phyloP scores from a whole-genome alignment of 208 protist genomes.

The Wallacemonas sp. region DNA sequence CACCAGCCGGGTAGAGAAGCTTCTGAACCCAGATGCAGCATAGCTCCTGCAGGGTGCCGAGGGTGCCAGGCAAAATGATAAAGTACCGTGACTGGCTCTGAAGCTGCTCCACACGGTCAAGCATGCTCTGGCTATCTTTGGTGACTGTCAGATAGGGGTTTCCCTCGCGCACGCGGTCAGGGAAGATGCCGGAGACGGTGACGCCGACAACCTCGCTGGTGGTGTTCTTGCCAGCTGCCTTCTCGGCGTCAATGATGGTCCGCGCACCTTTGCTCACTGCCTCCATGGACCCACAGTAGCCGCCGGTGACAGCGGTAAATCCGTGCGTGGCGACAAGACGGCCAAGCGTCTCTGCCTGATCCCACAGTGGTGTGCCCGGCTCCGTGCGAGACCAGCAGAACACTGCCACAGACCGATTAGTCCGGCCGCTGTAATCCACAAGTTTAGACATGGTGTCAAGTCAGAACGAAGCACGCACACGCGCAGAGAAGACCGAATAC shows the following conservation, averaged over 20 bases:
- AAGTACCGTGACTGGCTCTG: slow-evolving; percentile 59
- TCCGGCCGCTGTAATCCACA: slow-evolving; percentile 35
- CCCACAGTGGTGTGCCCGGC: slow-evolving; percentile 37
- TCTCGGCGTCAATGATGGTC: slow-evolving; percentile 20
- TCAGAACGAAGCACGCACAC: background rate
- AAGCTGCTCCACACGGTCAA: slow-evolving; percentile 63
- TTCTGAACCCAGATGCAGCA: slow-evolving; percentile 56
- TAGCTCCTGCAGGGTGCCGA: slow-evolving; percentile 70
- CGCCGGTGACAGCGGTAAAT: slow-evolving; percentile 60
- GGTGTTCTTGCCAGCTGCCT: background rate
- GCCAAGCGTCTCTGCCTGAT: slow-evolving; percentile 45
- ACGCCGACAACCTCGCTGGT: slow-evolving; percentile 54
- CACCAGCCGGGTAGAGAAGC: slow-evolving; percentile 26
- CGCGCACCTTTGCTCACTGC: slow-evolving; percentile 65
- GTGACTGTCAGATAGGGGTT: slow-evolving; percentile 58
- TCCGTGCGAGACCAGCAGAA: slow-evolving; percentile 68
- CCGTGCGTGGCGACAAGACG: slow-evolving; percentile 33
- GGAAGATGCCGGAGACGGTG: slow-evolving; percentile 46
- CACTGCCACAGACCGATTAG: slow-evolving; percentile 40
- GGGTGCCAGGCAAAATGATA: slow-evolving; percentile 57
- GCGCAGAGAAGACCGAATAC: too few relatives aligned
- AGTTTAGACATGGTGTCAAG: slow-evolving; percentile 14
- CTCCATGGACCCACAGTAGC: slow-evolving; percentile 80
- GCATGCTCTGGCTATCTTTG: slow-evolving; percentile 35
- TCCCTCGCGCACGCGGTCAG: slow-evolving; percentile 40